A percentile compares a stretch with the other conserved stretches of the same genome.
Conservation (phyloP, 208 protist genomes). For the Herpetomonas samuelpessoai region DNA sequence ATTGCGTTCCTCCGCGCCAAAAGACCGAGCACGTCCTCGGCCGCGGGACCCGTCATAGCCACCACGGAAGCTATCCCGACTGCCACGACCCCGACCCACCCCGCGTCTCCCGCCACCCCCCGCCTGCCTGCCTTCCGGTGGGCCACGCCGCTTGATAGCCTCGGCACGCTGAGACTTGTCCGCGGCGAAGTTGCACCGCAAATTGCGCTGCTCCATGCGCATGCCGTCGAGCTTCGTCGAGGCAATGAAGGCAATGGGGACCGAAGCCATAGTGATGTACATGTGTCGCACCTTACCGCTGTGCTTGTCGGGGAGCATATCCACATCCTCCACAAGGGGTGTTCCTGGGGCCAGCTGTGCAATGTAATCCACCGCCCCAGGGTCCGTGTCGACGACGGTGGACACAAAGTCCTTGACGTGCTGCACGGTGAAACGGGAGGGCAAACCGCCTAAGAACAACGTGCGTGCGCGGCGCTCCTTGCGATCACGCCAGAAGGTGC, state of each 20-base stretch:
- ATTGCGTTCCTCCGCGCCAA: too few species aligned
- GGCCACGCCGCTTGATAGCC: conserved; percentile 50
- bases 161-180: conserved; percentile 76
- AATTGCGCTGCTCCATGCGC: conserved; percentile 31
- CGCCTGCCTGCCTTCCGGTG: too few species aligned
- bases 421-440: conserved; percentile 36
- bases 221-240: conserved; percentile 52
- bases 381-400: conserved; percentile 43
- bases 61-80: too few species aligned
- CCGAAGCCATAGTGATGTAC: conserved; percentile 70
- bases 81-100: not conserved
- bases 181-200: conserved; percentile 85
- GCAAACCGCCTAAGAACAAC: conserved; percentile 84
- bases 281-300: conserved; percentile 61
- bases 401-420: conserved; percentile 70
- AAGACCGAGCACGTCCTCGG: too few species aligned
- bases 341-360: conserved; percentile 14
- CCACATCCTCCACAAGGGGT: conserved; percentile 60
- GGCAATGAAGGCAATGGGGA: conserved; percentile 43
- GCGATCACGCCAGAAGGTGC: conserved; percentile 82
- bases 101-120: not conserved
- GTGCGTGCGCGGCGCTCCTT: conserved; percentile 78
- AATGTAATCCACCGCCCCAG: conserved; percentile 22
- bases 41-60: too few species aligned
- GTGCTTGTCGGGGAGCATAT: conserved; percentile 61